Evolutionary conservation across 441 rosid species (phyloP).

Genomic region (Monsonia emarginata): DNA sequence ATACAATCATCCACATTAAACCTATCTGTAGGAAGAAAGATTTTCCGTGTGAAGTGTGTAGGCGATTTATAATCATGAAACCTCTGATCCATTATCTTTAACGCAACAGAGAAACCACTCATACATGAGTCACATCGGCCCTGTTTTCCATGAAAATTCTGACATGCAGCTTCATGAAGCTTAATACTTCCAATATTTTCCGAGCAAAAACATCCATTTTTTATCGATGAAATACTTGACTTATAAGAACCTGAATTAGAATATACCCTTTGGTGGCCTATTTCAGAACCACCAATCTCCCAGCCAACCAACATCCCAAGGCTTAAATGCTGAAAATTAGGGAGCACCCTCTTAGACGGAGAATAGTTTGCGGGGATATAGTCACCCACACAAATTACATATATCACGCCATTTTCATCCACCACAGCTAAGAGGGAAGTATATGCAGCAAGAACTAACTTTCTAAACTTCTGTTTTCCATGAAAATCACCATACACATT

Average conservation of each 20-base stretch:
- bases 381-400: constrained; percentile 45
- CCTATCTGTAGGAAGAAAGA: constrained; percentile 57
- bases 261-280: constrained; percentile 42
- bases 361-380: constrained; percentile 36
- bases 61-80: constrained; percentile 28
- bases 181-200: constrained; percentile 23
- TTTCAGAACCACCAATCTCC: constrained; percentile 59
- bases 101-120: constrained; percentile 45
- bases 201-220: constrained; percentile 21
- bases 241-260: constrained; percentile 18
- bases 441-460: constrained; percentile 56
- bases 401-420: constrained; percentile 61
- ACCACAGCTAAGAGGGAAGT: constrained; percentile 70
- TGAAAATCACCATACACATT: constrained; percentile 20
- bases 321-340: constrained; percentile 44
- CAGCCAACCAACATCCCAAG: constrained; percentile 61
- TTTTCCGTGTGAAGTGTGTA: constrained; percentile 34
- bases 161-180: constrained; percentile 23
- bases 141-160: constrained; percentile 26
- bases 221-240: constrained; percentile 23
- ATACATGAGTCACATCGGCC: constrained; percentile 28
- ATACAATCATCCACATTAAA: constrained; percentile 49
- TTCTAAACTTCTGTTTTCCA: constrained; percentile 54
- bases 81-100: constrained; percentile 26
- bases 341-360: constrained; percentile 33